Evolutionary conservation across 2,329 filamentous ascomycete genomes (phyloP).

Genomic region (Ophiobolus disseminans): DNA sequence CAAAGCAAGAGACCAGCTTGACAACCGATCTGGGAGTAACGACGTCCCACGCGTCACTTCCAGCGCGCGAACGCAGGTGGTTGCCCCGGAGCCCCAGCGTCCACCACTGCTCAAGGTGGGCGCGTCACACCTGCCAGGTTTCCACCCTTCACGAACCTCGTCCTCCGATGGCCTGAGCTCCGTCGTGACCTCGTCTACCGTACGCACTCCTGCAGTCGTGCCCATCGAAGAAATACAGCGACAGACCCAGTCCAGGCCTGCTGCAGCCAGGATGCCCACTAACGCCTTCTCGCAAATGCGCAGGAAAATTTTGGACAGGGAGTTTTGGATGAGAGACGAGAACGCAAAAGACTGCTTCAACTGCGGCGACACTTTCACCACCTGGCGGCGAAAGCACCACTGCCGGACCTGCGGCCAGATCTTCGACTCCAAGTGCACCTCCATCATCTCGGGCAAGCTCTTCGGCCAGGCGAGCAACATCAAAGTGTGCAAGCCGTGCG

Average conservation of each 20-base stretch:
- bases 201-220: slow-evolving; percentile 39
- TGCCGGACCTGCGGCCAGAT: slow-evolving; percentile 97
- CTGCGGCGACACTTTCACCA: slow-evolving; percentile 88
- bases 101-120: slow-evolving; percentile 53
- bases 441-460: slow-evolving; percentile 82
- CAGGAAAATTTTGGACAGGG: slow-evolving; percentile 87
- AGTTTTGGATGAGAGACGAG: slow-evolving; percentile 99
- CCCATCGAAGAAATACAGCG: slow-evolving; percentile 43
- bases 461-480: slow-evolving; percentile 87
- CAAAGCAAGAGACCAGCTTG: slow-evolving; percentile 29
- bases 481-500: slow-evolving; percentile 90
- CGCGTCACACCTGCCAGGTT: slow-evolving; percentile 57
- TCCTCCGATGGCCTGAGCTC: slow-evolving; percentile 55
- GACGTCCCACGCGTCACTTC: slow-evolving; percentile 28
- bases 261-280: slow-evolving; percentile 50
- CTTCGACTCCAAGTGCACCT: slow-evolving; percentile 95
- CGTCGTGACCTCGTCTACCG: slow-evolving; percentile 41
- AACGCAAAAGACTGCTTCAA: slow-evolving; percentile 97
- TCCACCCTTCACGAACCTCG: slow-evolving; percentile 54
- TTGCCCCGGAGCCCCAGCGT: slow-evolving; percentile 41
- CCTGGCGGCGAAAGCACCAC: slow-evolving; percentile 95
- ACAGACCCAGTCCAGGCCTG: slow-evolving; percentile 25
- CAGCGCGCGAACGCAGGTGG: slow-evolving; percentile 31
- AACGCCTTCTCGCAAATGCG: slow-evolving; percentile 67
- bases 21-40: slow-evolving; percentile 30